These are phyloP conservation scores for Penstemon davidsonii DNA, from an alignment of 257 asterid genomes.

Conservation along the genomic window DNA sequence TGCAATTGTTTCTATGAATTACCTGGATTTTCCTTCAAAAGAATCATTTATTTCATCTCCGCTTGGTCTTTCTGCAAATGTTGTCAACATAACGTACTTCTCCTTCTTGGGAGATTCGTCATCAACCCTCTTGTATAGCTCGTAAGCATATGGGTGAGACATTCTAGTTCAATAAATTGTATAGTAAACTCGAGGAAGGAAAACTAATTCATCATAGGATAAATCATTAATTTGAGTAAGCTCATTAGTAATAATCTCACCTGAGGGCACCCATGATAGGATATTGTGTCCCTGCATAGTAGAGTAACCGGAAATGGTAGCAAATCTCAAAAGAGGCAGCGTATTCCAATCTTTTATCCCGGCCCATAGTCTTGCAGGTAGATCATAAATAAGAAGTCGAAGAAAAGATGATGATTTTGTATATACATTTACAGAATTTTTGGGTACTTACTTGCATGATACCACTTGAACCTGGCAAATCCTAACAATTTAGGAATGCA, in stretches of 20 bases:
- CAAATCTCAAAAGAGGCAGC: conserved; percentile 89
- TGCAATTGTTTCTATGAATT: conserved; percentile 17
- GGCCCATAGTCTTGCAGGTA: conserved; percentile 82
- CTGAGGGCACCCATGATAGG: conserved; percentile 99
- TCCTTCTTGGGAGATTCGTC: conserved; percentile 67
- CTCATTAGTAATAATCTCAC: conserved; percentile 37
- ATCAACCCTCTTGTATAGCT: conserved; percentile 83
- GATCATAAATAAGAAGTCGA: conserved; percentile 22
- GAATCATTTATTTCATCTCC: conserved; percentile 81
- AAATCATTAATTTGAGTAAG: neutral
- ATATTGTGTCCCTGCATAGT: conserved; percentile 87
- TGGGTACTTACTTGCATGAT: conserved; percentile 85
- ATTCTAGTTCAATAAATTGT: conserved; percentile 49
- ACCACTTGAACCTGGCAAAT: conserved; percentile 88
- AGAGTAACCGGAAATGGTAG: conserved; percentile 85
- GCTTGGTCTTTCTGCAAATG: conserved; percentile 64
- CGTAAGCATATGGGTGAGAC: conserved; percentile 77
- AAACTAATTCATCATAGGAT: too few relatives aligned
- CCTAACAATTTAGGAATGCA: conserved; percentile 51
- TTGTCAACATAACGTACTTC: conserved; percentile 59
- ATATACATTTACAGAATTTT: conserved; percentile 19
- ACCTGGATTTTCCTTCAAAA: conserved; percentile 88
- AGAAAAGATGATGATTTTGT: conserved; percentile 11
- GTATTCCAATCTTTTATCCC: conserved; percentile 85
- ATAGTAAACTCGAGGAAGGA: conserved; percentile 7